These are phyloP conservation scores for Aspergillus oerlinghausenensis DNA, from an alignment of 2,329 filamentous ascomycete genomes.

Conservation along the genomic window DNA sequence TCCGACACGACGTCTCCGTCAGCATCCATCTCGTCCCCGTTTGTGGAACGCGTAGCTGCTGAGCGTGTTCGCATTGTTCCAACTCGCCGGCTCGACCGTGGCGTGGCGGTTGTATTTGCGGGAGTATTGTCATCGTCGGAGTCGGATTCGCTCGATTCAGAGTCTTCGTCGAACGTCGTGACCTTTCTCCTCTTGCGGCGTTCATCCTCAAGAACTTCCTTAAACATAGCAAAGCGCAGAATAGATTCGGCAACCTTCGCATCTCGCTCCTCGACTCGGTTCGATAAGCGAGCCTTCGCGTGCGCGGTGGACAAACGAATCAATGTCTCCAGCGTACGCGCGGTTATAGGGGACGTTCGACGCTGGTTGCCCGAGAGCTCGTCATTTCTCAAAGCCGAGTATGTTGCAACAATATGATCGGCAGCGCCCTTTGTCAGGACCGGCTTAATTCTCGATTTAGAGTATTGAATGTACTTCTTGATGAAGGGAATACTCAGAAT, in stretches of 20 bases:
- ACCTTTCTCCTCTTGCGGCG: conserved; percentile 80
- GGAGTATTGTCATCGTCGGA: conserved; percentile 25
- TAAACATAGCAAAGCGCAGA: conserved; percentile 91
- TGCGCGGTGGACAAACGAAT: conserved; percentile 96
- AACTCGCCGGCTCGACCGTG: conserved; percentile 29
- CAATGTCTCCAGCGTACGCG: conserved; percentile 94
- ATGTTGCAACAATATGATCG: conserved; percentile 85
- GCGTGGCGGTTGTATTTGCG: conserved; percentile 24
- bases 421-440: conserved; percentile 85
- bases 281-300: conserved; percentile 85
- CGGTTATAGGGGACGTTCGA: conserved; percentile 90
- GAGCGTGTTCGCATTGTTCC: conserved; percentile 31
- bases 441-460: conserved; percentile 86
- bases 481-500: conserved; percentile 96
- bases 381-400: conserved; percentile 89
- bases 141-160: conserved; percentile 41
- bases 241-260: conserved; percentile 84
- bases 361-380: conserved; percentile 92
- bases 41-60: conserved; percentile 33
- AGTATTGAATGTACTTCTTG: conserved; percentile 99
- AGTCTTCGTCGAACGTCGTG: conserved; percentile 61
- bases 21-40: conserved; percentile 41
- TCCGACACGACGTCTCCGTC: conserved; percentile 51
- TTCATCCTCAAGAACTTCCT: conserved; percentile 77
- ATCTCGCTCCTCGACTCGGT: conserved; percentile 82